Evolutionary conservation across 805 yeast species (phyloP), one percentile per base, ranked within the genome.

Genomic region (Wickerhamomyces queroliae): DNA sequence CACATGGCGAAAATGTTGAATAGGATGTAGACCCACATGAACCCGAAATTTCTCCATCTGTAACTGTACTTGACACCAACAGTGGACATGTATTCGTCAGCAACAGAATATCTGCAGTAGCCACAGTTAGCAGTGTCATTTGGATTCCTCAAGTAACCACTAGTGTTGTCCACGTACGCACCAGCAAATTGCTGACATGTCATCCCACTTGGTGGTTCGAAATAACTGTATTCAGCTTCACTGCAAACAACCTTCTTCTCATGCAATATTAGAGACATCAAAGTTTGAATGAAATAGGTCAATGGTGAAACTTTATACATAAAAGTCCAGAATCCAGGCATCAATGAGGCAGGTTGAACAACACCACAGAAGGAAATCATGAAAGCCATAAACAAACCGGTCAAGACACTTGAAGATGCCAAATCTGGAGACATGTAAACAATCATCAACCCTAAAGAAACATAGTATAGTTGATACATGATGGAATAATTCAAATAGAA

Each of bases 271-370:
- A 52, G 62, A 34, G 62, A 66, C 32, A 78, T 65, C 45, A 81
- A 69, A 27, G 77, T 66, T 5, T 64, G 55, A 39, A 81, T 62
- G 62, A 77, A 69, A 47, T 78, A 80, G 1, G 83, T 76, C 47
- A 78, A 64, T 18, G 87, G 85, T 23, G 78, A 73, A 15, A 66
- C 67, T 55, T 83, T 65, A 65, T 79, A 80, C 83, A 80, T 76
- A 61, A 78, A 80, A 23, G 66, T 34, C 83, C 85, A 84, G 65
- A 84, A 85, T 2, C 82, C 74, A n/a, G 90, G 89, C 74, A 76
- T 57, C 51, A 64, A 28, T 52, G 50, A 18, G 61, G 67, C 50
- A 53, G 62, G 43, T 42, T 48, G 50, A 58, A 54, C 48, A 27
- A 61, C 61, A 54, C 64, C 64, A 54, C 63, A 58, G 47, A 59